Evolutionary conservation across 305 asterid genomes (phyloP).

Genomic region (Ilex paraguariensis): DNA sequence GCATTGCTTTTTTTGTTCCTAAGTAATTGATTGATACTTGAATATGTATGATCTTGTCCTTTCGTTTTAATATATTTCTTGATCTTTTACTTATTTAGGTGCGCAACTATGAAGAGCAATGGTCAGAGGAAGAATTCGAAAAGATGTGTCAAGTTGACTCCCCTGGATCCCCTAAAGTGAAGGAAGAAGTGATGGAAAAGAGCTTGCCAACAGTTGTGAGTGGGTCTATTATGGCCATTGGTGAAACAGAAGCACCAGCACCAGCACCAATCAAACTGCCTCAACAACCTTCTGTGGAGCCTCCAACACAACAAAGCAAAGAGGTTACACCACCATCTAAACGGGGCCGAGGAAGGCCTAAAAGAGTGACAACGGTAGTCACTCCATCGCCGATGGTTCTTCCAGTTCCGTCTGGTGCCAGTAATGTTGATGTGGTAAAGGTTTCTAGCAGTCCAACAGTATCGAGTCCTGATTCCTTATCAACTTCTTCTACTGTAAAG

Average conservation of each 20-base stretch:
- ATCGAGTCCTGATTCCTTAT: constrained; percentile 30
- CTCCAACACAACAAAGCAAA: constrained; percentile 28
- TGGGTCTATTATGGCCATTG: constrained; percentile 23
- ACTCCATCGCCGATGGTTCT: constrained; percentile 27
- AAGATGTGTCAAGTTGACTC: constrained; percentile 83
- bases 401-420: constrained; percentile 29
- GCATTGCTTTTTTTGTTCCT: too few species aligned
- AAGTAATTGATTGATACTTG: too few species aligned
- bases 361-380: constrained; percentile 41
- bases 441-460: constrained; percentile 22
- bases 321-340: constrained; percentile 60
- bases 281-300: constrained; percentile 27
- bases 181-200: constrained; percentile 54
- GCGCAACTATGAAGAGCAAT: constrained; percentile 97
- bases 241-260: constrained; percentile 44
- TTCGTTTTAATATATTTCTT: constrained; percentile 12
- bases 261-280: constrained; percentile 26
- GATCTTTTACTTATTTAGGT: constrained; percentile 48
- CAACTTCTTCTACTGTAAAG: constrained; percentile 25
- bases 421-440: constrained; percentile 25
- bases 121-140: constrained; percentile 98
- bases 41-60: constrained; percentile 7
- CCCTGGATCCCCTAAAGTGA: constrained; percentile 61
- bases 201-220: constrained; percentile 31
- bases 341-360: constrained; percentile 99